Conservation (phyloP, 345 rosid species). For the Acer saccharum region DNA sequence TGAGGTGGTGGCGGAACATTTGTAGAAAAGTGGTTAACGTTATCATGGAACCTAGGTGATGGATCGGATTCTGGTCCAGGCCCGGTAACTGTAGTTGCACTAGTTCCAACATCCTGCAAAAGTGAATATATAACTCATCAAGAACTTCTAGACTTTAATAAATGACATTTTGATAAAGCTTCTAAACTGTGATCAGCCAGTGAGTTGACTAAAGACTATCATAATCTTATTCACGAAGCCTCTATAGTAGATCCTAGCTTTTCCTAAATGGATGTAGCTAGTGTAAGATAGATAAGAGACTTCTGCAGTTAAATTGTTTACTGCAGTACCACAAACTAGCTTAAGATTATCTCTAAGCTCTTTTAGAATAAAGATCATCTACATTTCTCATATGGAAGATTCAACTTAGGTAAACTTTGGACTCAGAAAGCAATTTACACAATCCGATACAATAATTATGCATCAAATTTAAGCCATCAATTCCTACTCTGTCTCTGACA, state of each 20-base stretch:
- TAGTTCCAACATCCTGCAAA: slow-evolving; percentile 62
- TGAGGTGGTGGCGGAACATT: slow-evolving; percentile 45
- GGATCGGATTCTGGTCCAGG: slow-evolving; percentile 47
- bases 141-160: not conserved
- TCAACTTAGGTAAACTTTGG: not conserved
- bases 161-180: not conserved
- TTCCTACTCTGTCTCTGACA: not conserved
- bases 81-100: slow-evolving; percentile 42
- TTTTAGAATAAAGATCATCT: not conserved
- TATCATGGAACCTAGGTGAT: slow-evolving; percentile 51
- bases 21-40: slow-evolving; percentile 45
- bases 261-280: not conserved
- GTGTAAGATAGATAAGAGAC: not conserved
- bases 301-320: not conserved
- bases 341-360: not conserved
- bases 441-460: not conserved
- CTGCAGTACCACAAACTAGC: not conserved
- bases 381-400: not conserved
- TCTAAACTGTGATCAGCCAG: no score
- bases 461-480: not conserved
- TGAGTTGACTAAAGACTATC: no score
- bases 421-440: not conserved
- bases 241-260: no score
- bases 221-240: no score
- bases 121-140: slow-evolving; percentile 18